Evolutionary conservation across 371 early-diverging fungal species (phyloP).

Genomic region (Entomophthora muscae): DNA sequence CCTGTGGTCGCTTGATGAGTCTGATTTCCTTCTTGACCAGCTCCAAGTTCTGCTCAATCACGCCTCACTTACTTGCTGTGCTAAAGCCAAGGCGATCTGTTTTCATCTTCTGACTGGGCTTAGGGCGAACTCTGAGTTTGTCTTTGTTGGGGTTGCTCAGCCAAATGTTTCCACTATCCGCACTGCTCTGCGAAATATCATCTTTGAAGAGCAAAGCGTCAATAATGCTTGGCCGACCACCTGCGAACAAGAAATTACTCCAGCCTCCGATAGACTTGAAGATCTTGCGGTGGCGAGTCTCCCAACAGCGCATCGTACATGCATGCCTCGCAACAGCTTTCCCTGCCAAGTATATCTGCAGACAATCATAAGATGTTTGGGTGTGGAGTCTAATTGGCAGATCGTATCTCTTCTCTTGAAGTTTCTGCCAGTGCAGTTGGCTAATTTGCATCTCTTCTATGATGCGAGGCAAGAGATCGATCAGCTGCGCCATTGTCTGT

Average conservation of each 20-base stretch:
- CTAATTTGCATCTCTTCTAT: not conserved
- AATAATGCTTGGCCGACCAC: too few relatives aligned
- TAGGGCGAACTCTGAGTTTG: not conserved
- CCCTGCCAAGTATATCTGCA: not conserved
- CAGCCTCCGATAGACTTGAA: not conserved
- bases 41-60: not conserved
- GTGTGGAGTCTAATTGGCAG: not conserved
- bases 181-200: not conserved
- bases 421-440: not conserved
- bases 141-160: not conserved
- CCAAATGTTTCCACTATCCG: not conserved
- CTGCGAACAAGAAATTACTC: not conserved
- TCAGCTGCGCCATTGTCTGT: slow-evolving; percentile 26
- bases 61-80: not conserved
- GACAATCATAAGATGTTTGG: not conserved
- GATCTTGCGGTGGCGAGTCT: not conserved
- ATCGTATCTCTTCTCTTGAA: not conserved
- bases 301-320: not conserved
- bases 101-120: not conserved
- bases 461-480: not conserved
- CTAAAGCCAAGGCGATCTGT: not conserved
- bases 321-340: not conserved
- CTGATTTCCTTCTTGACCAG: not conserved
- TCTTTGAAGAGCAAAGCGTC: not conserved
- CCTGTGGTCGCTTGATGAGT: not conserved